Evolutionary conservation across 768 basidiomycete genomes (phyloP).

Genomic region (Russula dissimulans): DNA sequence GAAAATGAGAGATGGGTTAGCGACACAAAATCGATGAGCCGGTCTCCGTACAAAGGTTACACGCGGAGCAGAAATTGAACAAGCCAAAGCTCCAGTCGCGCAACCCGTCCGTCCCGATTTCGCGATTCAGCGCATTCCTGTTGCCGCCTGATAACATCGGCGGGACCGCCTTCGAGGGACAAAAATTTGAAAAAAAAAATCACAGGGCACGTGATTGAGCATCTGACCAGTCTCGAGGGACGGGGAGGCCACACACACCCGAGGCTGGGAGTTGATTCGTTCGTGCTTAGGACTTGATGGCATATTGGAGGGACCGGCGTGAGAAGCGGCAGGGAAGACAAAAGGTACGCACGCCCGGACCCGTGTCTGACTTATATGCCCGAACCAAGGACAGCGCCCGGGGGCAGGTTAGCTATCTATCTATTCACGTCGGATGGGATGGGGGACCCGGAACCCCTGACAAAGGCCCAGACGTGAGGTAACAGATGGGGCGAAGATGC

Average conservation of each 20-base stretch:
- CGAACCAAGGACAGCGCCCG: too few species aligned
- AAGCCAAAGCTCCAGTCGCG: slow-evolving; percentile 29
- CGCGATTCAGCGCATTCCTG: slow-evolving; percentile 23
- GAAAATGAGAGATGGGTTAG: background rate
- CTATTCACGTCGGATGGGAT: too few species aligned
- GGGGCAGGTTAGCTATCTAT: too few species aligned
- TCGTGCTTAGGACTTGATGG: background rate
- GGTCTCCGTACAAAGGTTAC: slow-evolving; percentile 22
- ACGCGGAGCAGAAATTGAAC: slow-evolving; percentile 21
- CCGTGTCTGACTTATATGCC: too few species aligned
- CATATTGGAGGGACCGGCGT: background rate
- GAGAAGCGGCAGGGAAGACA: background rate
- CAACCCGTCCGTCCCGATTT: slow-evolving; percentile 22
- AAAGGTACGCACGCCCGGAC: background rate
- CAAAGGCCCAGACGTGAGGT: too few species aligned
- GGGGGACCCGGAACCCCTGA: too few species aligned
- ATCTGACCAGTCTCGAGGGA: too few species aligned
- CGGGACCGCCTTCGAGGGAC: background rate
- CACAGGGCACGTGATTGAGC: background rate
- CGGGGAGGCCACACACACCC: background rate
- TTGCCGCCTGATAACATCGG: slow-evolving; percentile 3
- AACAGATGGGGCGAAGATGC: too few species aligned
- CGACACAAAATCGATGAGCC: background rate
- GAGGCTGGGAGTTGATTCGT: slow-evolving; percentile 5
- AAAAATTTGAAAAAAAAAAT: too few species aligned